phyloP scores from a whole-genome alignment of 495 filamentous ascomycete species.

The Hypoxylon crocopeplum region DNA sequence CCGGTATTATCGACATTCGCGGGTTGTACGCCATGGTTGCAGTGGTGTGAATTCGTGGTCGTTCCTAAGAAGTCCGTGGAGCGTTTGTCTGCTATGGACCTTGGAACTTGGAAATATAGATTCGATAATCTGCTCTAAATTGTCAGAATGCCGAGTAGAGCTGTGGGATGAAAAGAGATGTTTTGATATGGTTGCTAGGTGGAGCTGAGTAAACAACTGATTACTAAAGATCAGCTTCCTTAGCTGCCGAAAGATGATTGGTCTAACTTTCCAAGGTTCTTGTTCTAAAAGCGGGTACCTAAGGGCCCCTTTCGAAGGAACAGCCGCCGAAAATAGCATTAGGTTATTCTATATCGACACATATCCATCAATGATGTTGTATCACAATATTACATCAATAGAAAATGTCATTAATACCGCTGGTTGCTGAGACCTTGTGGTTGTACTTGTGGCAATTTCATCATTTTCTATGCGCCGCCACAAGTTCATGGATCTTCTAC shows the following conservation, averaged over 20 bases:
- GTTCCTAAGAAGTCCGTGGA: background rate
- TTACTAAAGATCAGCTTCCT: background rate
- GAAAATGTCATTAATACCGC: too few relatives aligned
- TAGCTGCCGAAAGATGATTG: slow-evolving; percentile 9
- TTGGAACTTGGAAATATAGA: background rate
- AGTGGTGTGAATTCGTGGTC: slow-evolving; percentile 4
- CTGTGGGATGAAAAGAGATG: slow-evolving; percentile 1
- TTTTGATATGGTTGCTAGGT: slow-evolving; percentile 34
- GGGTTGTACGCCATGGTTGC: slow-evolving; percentile 70
- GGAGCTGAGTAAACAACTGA: slow-evolving; percentile 33
- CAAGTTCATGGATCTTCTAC: background rate
- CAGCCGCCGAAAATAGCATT: too few relatives aligned
- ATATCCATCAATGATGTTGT: too few relatives aligned
- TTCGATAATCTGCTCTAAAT: slow-evolving; percentile 7
- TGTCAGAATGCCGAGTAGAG: background rate
- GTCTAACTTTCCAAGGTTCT: too few relatives aligned
- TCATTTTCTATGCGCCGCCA: slow-evolving; percentile 6
- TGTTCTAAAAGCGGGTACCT: too few relatives aligned
- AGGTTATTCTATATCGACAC: too few relatives aligned
- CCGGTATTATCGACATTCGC: slow-evolving; percentile 75
- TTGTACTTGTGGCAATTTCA: slow-evolving; percentile 3
- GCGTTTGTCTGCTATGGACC: background rate
- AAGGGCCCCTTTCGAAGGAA: too few relatives aligned
- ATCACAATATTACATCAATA: too few relatives aligned
- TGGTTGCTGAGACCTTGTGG: background rate